Evolutionary conservation across 2,329 filamentous ascomycete species (phyloP), one percentile per base, ranked within the genome.

Genomic region (Emmonsia crescens): DNA sequence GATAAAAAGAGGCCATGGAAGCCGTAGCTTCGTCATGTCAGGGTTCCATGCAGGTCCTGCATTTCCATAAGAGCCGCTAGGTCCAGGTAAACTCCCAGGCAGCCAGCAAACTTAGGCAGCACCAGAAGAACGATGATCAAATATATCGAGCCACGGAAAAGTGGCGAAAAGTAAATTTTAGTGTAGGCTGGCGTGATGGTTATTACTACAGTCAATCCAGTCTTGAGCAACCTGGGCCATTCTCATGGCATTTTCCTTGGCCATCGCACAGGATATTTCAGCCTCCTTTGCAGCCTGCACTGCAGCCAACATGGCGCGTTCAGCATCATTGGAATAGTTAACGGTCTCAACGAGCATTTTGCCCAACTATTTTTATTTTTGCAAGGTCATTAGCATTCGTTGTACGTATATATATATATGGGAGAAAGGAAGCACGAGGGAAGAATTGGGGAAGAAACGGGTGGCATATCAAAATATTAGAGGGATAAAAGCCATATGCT

Each of bases 311-410:
- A 67, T 67, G n/a, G 66, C 61, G 44, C 64, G 64, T 31, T 67
- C 65, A 0, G 66, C 66, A 48, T 67, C 65, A 46, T 67, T 63
- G n/a, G 64, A 64, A 51, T 66, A 56, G 44, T 67, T 67, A n/a
- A 67, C 63, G 0, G 64, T 61, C 48, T 67, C 65, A 49, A 67
- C 64, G 36, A 66, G 65, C 40, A 64, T 64, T 60, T 63, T 64
- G 14, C 64, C 66, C 6, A 67, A 57, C 62, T 64, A 62, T 33
- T 19, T 49, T n/a, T 24, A 40, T 42, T 36, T 56, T 21, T 10
- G 5, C 4, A 33, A 21, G 49, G 31, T 5, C 12, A 31, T 63
- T 63, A 52, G 42, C 29, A 51, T 38, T n/a, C 44, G 21, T 9
- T 27, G 27, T 27, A 33, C 19, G 21, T 36, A 29, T 49, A 54